Evolutionary conservation across 352 stramenopile genomes (phyloP).

Genomic region (Phytophthora nicotianae): DNA sequence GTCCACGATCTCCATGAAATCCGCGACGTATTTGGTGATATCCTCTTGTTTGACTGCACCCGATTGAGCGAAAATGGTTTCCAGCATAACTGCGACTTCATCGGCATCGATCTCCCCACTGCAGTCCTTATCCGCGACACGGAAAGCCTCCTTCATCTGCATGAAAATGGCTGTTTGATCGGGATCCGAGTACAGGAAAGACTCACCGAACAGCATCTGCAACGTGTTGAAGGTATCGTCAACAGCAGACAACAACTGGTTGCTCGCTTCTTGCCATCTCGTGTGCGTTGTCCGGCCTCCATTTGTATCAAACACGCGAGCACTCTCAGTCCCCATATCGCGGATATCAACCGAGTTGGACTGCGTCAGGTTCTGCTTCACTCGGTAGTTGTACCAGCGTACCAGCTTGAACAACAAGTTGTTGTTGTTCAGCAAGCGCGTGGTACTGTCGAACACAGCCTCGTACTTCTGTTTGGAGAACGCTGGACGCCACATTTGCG

Average conservation of each 20-base stretch:
- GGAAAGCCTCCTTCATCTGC: constrained; percentile 89
- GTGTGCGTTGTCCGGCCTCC: constrained; percentile 31
- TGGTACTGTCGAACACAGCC: constrained; percentile 58
- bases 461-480: constrained; percentile 80
- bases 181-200: constrained; percentile 73
- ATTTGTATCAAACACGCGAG: constrained; percentile 11
- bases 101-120: constrained; percentile 83
- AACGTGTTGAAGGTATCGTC: constrained; percentile 76
- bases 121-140: constrained; percentile 77
- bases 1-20: constrained; percentile 82
- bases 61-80: constrained; percentile 79
- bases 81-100: constrained; percentile 76
- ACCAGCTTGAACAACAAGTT: constrained; percentile 80
- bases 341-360: constrained; percentile 59
- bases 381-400: constrained; percentile 68
- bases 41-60: constrained; percentile 74
- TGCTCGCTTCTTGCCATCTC: constrained; percentile 60
- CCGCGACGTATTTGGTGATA: constrained; percentile 69
- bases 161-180: constrained; percentile 87
- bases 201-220: constrained; percentile 69
- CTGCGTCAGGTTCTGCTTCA: constrained; percentile 46
- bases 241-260: constrained; percentile 56
- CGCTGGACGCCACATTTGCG: constrained; percentile 60
- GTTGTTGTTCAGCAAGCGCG: constrained; percentile 82
- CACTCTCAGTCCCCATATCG: constrained; percentile 18